Base-by-base conservation (phyloP, 495 filamentous ascomycete genomes). In the Tuber umbilicatum region DNA sequence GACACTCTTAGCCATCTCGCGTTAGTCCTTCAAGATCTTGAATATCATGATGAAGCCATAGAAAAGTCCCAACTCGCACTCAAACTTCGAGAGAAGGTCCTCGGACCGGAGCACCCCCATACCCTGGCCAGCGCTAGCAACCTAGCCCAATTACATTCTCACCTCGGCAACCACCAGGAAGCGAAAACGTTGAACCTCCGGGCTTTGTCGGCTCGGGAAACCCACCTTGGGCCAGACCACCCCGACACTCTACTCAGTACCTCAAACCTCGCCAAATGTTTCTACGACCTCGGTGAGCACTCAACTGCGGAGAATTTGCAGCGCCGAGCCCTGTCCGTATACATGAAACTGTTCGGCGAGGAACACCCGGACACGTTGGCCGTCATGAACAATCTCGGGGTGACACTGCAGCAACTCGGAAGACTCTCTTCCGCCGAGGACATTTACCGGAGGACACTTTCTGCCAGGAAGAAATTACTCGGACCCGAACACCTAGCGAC, bases 401-500 rank as follows among this genome's bases (percentile, higher is more conserved):
- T 35, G 17, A 47, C 47, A n/a, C 70, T 80, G 2, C 39, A 69
- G 27, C 35, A 14, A 2, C 71, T 71, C 31, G 73, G 67, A 38
- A 69, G 71, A 45, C 68, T 68, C 45, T 70, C 73, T 7, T 55
- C 80, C 67, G 83, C 83, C 37, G 43, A 83, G 39, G 72, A 75
- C 39, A 76, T 81, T 73, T 79, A 76, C 67, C 47, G 80, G 45
- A 75, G 70, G 71, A 80, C 80, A 21, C 71, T 84, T 42, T 69
- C 50, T 31, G 78, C 82, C 4, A 70, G 70, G 60, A 76, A 82
- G 78, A 83, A 82, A 68, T 70, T 73, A 2, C 73, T 84, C 7
- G 83, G 82, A 39, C 60, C 72, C n/a, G 82, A 83, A 37, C 82
- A 83, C 60, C 82, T 70, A 7, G 35, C 68, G 19, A 82, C 82